phyloP scores from a whole-genome alignment of 768 basidiomycete genomes.

The Rhodotorula kratochvilovae region DNA sequence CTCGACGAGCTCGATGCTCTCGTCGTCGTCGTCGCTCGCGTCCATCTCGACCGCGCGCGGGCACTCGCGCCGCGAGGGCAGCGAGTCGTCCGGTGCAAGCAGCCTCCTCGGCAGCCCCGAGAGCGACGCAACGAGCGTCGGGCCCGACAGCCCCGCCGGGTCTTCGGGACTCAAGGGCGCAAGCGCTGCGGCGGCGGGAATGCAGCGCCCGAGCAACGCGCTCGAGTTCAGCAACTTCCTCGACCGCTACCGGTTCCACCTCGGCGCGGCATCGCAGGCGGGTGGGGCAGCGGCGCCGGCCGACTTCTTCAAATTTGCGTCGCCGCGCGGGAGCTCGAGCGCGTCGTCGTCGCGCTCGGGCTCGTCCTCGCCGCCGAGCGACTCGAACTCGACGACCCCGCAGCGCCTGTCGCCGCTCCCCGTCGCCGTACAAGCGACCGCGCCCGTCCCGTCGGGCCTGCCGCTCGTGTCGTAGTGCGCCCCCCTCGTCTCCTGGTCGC shows the following conservation, averaged over 20 bases:
- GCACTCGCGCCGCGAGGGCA: constrained; percentile 1
- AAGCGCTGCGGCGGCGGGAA: not conserved
- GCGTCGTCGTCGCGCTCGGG: not conserved
- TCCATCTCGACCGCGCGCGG: not conserved
- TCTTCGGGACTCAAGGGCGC: too few relatives aligned
- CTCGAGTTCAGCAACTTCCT: constrained; percentile 36
- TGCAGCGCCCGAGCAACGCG: constrained; percentile 17
- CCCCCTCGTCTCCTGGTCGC: not conserved
- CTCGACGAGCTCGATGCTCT: constrained; percentile 2
- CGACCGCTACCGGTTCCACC: constrained; percentile 36
- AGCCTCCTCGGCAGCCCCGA: constrained; percentile 22
- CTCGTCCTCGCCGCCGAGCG: not conserved
- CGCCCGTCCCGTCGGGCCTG: not conserved
- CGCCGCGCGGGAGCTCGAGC: not conserved
- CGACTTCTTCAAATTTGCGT: constrained; percentile 1
- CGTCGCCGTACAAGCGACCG: not conserved
- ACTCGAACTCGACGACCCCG: constrained; percentile 9
- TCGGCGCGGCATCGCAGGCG: not conserved
- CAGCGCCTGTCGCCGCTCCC: not conserved
- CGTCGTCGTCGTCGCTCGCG: not conserved
- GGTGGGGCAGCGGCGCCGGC: not conserved
- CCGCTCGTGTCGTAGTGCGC: not conserved
- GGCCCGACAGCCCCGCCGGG: constrained; percentile 15
- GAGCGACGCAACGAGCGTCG: constrained; percentile 29
- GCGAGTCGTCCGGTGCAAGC: constrained; percentile 16